Conservation (phyloP, 371 early-diverging fungal genomes). For the Mucor plumbeus region DNA sequence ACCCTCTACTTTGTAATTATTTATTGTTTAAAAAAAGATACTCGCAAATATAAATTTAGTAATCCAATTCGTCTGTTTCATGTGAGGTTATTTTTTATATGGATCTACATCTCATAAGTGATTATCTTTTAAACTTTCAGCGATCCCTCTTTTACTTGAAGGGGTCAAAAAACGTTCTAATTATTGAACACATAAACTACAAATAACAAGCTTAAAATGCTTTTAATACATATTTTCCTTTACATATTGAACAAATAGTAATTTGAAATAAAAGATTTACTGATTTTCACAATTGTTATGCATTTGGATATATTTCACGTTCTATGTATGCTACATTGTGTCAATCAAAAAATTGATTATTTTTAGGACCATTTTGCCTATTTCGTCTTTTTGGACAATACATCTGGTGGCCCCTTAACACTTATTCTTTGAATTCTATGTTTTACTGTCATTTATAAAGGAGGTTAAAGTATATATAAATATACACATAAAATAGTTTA, state of each 20-base stretch:
- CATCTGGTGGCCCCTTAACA: neutral
- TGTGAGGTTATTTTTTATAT: neutral
- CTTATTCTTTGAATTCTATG: neutral
- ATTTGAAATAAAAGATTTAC: neutral
- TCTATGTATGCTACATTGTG: neutral
- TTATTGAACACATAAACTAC: no score
- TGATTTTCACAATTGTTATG: neutral
- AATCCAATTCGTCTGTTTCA: neutral
- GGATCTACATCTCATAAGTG: neutral
- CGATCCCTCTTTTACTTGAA: neutral
- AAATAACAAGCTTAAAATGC: no score
- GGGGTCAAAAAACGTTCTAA: no score
- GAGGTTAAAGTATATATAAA: no score
- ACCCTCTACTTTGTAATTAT: neutral
- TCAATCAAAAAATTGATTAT: neutral
- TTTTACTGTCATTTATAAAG: neutral
- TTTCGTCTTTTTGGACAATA: no score
- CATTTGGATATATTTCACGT: conserved; percentile 14
- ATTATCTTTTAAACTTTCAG: neutral
- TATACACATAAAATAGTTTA: no score
- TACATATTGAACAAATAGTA: neutral
- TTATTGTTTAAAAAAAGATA: neutral
- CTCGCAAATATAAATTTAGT: neutral
- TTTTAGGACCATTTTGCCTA: neutral
- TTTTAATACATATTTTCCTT: neutral